Evolutionary conservation across 1,284 basidiomycete genomes (phyloP).

Genomic region (Mycosarcoma maydis): DNA sequence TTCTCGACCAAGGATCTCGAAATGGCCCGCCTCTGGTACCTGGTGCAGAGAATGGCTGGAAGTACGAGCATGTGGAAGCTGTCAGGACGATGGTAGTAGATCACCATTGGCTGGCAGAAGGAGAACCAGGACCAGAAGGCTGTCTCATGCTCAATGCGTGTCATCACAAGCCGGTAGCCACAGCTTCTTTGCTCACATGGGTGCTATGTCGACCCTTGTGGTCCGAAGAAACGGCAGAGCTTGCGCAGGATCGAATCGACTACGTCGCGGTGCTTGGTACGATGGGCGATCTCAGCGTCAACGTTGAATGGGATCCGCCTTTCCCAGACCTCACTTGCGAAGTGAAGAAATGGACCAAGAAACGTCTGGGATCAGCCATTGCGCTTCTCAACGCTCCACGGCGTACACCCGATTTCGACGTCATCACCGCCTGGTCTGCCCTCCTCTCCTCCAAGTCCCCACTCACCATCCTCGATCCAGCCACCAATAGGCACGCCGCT

Average conservation of each 20-base stretch:
- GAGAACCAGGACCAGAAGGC: slow-evolving; percentile 37
- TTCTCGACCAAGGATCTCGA: slow-evolving; percentile 58
- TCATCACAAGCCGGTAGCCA: slow-evolving; percentile 45
- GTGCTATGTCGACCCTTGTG: slow-evolving; percentile 47
- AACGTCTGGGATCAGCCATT: slow-evolving; percentile 42
- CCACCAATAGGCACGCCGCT: slow-evolving; percentile 23
- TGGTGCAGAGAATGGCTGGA: slow-evolving; percentile 49
- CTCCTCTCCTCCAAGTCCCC: slow-evolving; percentile 34
- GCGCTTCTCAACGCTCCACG: slow-evolving; percentile 54
- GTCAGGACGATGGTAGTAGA: slow-evolving; percentile 49
- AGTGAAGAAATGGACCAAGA: slow-evolving; percentile 54
- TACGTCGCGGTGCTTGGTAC: slow-evolving; percentile 56
- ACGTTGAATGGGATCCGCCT: slow-evolving; percentile 50
- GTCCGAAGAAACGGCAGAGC: background rate
- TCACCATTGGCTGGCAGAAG: slow-evolving; percentile 43
- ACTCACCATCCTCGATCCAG: slow-evolving; percentile 36
- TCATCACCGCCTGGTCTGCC: slow-evolving; percentile 38
- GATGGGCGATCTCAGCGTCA: slow-evolving; percentile 50
- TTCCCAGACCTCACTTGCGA: slow-evolving; percentile 48
- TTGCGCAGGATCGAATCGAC: slow-evolving; percentile 34
- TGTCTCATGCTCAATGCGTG: slow-evolving; percentile 54
- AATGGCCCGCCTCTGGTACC: slow-evolving; percentile 38
- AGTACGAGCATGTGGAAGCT: slow-evolving; percentile 9
- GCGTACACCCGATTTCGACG: slow-evolving; percentile 47
- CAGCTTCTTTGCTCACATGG: slow-evolving; percentile 48